Conservation (phyloP, 2,329 filamentous ascomycete genomes). For the Colletotrichum tofieldiae region DNA sequence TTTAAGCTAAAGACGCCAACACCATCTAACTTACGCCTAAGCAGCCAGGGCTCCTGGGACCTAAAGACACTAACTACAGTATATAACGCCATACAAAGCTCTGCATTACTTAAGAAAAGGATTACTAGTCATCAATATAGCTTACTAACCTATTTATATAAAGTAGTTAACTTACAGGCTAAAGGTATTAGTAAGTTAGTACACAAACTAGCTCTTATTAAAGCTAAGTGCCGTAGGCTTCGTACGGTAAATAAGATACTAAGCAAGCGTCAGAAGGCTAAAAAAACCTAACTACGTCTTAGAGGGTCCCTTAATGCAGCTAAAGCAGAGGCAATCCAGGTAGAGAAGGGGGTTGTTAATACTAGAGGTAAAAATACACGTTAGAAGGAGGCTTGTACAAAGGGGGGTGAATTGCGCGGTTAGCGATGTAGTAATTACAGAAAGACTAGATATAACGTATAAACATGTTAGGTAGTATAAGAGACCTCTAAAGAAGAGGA, state of each 20-base stretch:
- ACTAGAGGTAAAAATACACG: neutral
- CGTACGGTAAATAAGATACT: neutral
- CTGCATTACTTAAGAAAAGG: neutral
- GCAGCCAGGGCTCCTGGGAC: neutral
- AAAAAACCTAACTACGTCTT: neutral
- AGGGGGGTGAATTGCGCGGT: neutral
- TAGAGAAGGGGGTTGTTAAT: neutral
- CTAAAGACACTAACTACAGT: neutral
- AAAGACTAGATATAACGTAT: neutral
- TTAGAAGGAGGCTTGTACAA: neutral
- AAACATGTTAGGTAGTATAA: constrained; percentile 6
- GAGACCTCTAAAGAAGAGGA: neutral
- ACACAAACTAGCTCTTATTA: neutral
- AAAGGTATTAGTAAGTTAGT: neutral
- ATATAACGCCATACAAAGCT: neutral
- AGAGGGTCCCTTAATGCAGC: neutral
- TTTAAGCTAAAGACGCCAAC: too few species aligned
- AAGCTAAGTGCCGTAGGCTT: too few species aligned
- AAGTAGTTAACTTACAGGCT: neutral
- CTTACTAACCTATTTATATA: neutral
- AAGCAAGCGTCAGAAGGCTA: neutral
- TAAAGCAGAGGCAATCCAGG: neutral
- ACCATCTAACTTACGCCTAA: neutral
- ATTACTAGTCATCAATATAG: neutral
- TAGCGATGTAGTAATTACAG: neutral